Evolutionary conservation across 305 asterid genomes (phyloP).

Genomic region (Fraxinus platypoda): DNA sequence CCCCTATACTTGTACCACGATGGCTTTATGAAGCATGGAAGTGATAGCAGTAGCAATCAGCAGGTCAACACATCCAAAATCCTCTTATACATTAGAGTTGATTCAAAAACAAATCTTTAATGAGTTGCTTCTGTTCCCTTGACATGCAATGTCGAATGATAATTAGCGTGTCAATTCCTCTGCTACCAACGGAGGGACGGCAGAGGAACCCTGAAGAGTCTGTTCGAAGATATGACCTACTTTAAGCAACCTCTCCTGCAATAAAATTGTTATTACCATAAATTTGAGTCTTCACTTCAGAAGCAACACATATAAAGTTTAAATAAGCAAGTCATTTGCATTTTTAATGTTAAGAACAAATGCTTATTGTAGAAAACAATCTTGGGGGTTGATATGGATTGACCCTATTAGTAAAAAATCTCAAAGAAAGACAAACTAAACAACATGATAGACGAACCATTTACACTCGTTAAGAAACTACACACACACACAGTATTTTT

Average conservation of each 20-base stretch:
- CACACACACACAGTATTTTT: background rate
- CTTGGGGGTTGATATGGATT: background rate
- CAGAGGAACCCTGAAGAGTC: conserved; percentile 64
- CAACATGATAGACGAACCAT: background rate
- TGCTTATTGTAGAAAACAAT: background rate
- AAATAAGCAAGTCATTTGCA: background rate
- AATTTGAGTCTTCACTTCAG: background rate
- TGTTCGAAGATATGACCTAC: conserved; percentile 95
- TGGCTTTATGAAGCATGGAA: background rate
- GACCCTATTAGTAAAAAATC: background rate
- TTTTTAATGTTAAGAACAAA: background rate
- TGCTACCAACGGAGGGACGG: conserved; percentile 71
- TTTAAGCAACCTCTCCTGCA: conserved; percentile 82
- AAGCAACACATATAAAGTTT: background rate
- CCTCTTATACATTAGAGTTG: background rate
- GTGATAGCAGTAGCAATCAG: background rate
- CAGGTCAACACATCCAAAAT: background rate
- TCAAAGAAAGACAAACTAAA: background rate
- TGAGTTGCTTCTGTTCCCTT: background rate
- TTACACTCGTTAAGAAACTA: background rate
- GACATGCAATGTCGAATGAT: background rate
- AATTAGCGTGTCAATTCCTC: conserved; percentile 38
- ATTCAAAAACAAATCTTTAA: background rate
- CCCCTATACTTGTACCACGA: background rate
- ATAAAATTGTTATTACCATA: background rate